Evolutionary conservation across 2,329 filamentous ascomycete genomes (phyloP).

Genomic region (Fusarium sp.): DNA sequence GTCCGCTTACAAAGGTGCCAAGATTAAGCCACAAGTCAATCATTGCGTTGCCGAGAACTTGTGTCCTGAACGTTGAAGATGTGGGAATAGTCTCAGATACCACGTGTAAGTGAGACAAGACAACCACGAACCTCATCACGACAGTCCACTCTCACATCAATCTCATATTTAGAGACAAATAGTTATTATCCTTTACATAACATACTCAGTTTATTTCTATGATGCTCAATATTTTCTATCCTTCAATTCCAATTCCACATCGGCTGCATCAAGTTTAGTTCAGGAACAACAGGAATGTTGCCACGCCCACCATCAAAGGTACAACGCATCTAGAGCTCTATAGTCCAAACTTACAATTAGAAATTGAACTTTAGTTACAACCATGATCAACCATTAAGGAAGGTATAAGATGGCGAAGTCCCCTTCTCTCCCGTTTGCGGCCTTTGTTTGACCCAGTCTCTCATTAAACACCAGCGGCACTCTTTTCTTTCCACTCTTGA

Average conservation of each 20-base stretch:
- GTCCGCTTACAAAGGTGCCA: background rate
- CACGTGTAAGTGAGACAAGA: conserved; percentile 1
- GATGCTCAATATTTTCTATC: accelerated
- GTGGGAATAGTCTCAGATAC: background rate
- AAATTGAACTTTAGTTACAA: background rate
- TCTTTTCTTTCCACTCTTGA: conserved; percentile 9
- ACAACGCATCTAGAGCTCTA: conserved; percentile 17
- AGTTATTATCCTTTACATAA: background rate
- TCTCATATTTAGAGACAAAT: background rate
- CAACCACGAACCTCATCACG: background rate
- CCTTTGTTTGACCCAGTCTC: conserved; percentile 16
- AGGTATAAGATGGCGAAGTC: conserved; percentile 24
- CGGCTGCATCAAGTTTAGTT: conserved; percentile 29
- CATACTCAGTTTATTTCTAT: too few species aligned
- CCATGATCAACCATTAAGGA: too few species aligned
- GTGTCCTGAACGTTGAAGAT: background rate
- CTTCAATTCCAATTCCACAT: background rate
- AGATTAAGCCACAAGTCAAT: background rate
- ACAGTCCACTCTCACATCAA: background rate
- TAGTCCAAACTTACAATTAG: conserved; percentile 20
- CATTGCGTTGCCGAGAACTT: background rate
- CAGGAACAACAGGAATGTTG: conserved; percentile 38
- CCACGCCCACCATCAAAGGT: conserved; percentile 6
- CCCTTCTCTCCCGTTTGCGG: conserved; percentile 4
- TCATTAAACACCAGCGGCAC: conserved; percentile 19